These are phyloP conservation scores for Tilletia walkeri DNA, from an alignment of 1,284 basidiomycete genomes.

Conservation along the genomic window DNA sequence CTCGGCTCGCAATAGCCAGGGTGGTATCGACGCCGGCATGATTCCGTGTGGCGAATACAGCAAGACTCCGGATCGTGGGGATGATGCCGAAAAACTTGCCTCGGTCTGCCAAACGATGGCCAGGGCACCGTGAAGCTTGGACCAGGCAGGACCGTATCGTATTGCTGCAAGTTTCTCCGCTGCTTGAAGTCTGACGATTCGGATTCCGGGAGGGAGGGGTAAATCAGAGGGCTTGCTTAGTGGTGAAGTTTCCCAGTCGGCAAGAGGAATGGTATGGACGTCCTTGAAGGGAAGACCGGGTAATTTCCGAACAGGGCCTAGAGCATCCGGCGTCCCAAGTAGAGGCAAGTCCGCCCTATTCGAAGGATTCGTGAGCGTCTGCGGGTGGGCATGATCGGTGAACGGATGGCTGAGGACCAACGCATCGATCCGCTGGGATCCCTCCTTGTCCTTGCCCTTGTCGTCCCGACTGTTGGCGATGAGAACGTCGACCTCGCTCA, in stretches of 20 bases:
- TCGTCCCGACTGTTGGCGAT: constrained; percentile 16
- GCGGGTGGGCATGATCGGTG: constrained; percentile 26
- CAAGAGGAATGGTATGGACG: not conserved
- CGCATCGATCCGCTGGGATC: constrained; percentile 17
- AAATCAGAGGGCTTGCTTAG: not conserved
- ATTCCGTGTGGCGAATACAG: constrained; percentile 26
- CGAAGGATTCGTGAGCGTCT: constrained; percentile 15
- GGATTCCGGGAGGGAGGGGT: not conserved
- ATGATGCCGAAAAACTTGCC: not conserved
- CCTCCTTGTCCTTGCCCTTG: not conserved
- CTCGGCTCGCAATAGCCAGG: constrained; percentile 14
- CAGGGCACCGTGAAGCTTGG: constrained; percentile 22
- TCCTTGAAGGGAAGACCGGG: not conserved
- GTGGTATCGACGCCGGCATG: constrained; percentile 7
- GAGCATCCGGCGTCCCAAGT: not conserved
- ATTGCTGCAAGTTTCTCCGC: not conserved
- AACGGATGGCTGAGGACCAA: constrained; percentile 25
- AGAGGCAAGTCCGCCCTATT: constrained; percentile 8
- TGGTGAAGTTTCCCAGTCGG: not conserved
- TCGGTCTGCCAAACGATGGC: constrained; percentile 19
- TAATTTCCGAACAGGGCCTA: not conserved
- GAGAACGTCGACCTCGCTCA: constrained; percentile 13
- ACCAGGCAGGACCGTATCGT: constrained; percentile 22
- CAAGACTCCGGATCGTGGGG: not conserved
- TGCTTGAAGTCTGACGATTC: constrained; percentile 1